These are phyloP conservation scores for Fraxinus dipetala DNA, from an alignment of 305 asterid species.

Conservation along the genomic window DNA sequence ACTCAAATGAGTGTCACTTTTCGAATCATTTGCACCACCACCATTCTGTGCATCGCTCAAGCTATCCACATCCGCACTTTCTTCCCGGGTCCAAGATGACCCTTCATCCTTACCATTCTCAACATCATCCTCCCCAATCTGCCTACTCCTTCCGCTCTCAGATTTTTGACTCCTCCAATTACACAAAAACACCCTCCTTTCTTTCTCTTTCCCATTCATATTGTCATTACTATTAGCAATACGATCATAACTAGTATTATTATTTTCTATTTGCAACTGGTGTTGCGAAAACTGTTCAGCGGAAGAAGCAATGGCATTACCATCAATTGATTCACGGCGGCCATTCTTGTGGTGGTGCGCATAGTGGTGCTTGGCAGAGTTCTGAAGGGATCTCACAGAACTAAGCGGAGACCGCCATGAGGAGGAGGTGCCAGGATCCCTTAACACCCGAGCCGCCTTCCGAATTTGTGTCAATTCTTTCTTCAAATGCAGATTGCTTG, in stretches of 20 bases:
- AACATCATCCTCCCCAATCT: conserved; percentile 46
- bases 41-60: conserved; percentile 52
- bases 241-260: conserved; percentile 17
- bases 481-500: conserved; percentile 87
- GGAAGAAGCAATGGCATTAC: conserved; percentile 35
- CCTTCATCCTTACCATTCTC: conserved; percentile 44
- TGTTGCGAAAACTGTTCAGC: conserved; percentile 29
- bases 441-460: conserved; percentile 72
- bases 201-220: conserved; percentile 38
- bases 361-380: conserved; percentile 51
- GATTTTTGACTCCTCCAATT: conserved; percentile 88
- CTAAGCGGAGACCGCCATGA: conserved; percentile 80
- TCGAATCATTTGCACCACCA: conserved; percentile 68
- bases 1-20: conserved; percentile 55
- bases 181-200: conserved; percentile 62
- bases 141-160: conserved; percentile 67
- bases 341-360: conserved; percentile 52
- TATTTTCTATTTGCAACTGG: conserved; percentile 26
- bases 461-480: conserved; percentile 81
- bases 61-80: conserved; percentile 51
- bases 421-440: conserved; percentile 92
- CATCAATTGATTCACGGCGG: conserved; percentile 21
- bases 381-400: conserved; percentile 64
- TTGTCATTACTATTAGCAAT: conserved; percentile 29
- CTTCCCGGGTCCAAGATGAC: conserved; percentile 50